These are phyloP conservation scores for Tuber magnatum DNA, from an alignment of 495 filamentous ascomycete genomes.

Conservation along the genomic window DNA sequence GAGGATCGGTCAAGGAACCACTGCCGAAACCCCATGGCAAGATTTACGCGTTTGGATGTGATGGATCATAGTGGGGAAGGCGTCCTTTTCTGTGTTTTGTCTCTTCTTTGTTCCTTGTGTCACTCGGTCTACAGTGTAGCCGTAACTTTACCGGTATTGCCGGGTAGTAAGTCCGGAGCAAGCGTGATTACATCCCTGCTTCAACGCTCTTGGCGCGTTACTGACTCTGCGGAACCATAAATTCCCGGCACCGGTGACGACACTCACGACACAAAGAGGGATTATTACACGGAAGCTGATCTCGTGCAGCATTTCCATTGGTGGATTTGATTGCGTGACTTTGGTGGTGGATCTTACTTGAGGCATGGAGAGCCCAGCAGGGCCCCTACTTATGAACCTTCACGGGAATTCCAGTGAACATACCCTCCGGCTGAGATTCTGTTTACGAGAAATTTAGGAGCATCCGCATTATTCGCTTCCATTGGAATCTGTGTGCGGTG, in stretches of 20 bases:
- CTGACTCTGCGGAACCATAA: neutral
- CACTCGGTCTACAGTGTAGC: neutral
- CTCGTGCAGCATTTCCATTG: neutral
- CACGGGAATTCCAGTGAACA: neutral
- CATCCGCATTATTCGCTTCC: neutral
- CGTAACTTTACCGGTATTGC: too few relatives aligned
- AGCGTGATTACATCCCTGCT: neutral
- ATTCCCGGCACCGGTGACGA: neutral
- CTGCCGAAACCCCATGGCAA: neutral
- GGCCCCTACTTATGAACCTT: neutral
- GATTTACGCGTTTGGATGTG: neutral
- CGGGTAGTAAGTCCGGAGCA: neutral
- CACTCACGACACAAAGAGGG: neutral
- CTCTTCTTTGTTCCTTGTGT: slow-evolving; percentile 1
- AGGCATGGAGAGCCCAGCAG: neutral
- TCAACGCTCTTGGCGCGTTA: neutral
- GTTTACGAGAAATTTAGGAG: neutral
- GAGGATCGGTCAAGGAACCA: neutral
- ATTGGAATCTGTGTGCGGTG: neutral
- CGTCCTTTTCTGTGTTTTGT: neutral
- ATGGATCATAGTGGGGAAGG: neutral
- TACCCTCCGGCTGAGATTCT: neutral
- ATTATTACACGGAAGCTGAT: neutral
- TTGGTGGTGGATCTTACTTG: neutral
- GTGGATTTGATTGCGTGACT: neutral